Evolutionary conservation across 129 eudicot species (phyloP), one percentile per base, ranked within the genome.

Genomic region (Kitagawia praeruptora): DNA sequence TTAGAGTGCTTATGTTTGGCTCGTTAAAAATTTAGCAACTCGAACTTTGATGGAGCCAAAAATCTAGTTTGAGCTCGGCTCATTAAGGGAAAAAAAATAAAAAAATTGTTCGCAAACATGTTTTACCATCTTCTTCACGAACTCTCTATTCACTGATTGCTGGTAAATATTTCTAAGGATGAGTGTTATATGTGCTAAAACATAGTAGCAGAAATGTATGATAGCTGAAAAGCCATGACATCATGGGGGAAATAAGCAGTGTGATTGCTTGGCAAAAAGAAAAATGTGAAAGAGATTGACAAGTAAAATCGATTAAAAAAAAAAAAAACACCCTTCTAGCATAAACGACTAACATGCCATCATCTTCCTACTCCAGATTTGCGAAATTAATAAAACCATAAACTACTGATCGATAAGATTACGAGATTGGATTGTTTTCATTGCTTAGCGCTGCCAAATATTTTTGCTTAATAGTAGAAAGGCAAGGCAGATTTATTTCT

Each of bases 401-500:
- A 14, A 39, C 42, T 38, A 70, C n/a, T 70, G 4, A 7, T 56
- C 40, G 34, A 12, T 5, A 38, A 70, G 21, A 37, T 19, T 70
- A 6, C 6, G 46, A 19, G 39, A 70, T 19, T 14, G 37, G 45
- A 39, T 70, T 28, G 3, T 18, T 31, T 23, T 42, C 23, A 71
- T 16, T 71, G 47, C 49, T 19, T 8, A 4, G 13, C 23, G 75
- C 5, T 61, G 73, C 42, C 15, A 67, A 27, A 61, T n/a, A 3
- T 61, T 27, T 48, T 38, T 77, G 48, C 46, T n/a, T 42, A 25
- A 61, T 11, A 61, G 10, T 28, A 61, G 69, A 61, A 15, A 16
- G 82, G 25, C 53, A 40, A 49, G 19, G 53, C 78, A 41, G 77
- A 49, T 48, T 80, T 75, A 82, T 85, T 88, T 73, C 87, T 84